These are phyloP conservation scores for Phaffia rhodozyma DNA, from an alignment of 1,284 basidiomycete genomes.

Conservation along the genomic window DNA sequence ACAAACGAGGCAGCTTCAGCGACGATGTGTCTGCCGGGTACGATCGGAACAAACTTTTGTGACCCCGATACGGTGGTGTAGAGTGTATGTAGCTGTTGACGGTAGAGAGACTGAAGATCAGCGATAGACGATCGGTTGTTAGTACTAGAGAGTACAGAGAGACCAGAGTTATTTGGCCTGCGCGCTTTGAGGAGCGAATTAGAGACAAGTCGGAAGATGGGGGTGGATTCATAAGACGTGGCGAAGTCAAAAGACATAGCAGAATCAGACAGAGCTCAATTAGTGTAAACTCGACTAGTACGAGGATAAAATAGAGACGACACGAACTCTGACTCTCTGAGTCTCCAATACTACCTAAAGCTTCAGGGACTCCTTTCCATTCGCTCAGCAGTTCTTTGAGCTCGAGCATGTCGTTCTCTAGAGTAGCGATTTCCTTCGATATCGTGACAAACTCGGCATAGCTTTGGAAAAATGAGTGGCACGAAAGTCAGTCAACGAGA, in stretches of 20 bases:
- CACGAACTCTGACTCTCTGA: slow-evolving; percentile 24
- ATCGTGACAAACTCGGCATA: slow-evolving; percentile 94
- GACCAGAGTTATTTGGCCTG: slow-evolving; percentile 36
- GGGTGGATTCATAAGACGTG: no score
- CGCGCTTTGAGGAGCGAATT: background rate
- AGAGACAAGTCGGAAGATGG: no score
- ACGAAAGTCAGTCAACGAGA: no score
- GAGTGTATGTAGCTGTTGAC: slow-evolving; percentile 80
- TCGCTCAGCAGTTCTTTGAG: slow-evolving; percentile 87
- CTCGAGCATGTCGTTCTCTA: slow-evolving; percentile 97
- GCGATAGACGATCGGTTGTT: slow-evolving; percentile 76
- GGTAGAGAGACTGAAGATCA: slow-evolving; percentile 86
- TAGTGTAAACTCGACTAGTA: no score
- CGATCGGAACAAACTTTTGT: slow-evolving; percentile 83
- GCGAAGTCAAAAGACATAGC: no score
- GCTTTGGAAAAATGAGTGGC: slow-evolving; percentile 37
- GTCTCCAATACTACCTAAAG: slow-evolving; percentile 69
- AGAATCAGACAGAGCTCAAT: no score
- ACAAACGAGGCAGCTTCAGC: slow-evolving; percentile 73
- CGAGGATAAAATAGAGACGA: slow-evolving; percentile 24
- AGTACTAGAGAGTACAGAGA: slow-evolving; percentile 19
- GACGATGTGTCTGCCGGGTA: slow-evolving; percentile 80
- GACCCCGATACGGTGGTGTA: slow-evolving; percentile 92
- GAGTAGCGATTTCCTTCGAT: slow-evolving; percentile 88
- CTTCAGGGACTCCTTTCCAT: slow-evolving; percentile 89